Evolutionary conservation across 257 asterid species (phyloP), one percentile per base, ranked within the genome.

Genomic region (Solanum etuberosum): DNA sequence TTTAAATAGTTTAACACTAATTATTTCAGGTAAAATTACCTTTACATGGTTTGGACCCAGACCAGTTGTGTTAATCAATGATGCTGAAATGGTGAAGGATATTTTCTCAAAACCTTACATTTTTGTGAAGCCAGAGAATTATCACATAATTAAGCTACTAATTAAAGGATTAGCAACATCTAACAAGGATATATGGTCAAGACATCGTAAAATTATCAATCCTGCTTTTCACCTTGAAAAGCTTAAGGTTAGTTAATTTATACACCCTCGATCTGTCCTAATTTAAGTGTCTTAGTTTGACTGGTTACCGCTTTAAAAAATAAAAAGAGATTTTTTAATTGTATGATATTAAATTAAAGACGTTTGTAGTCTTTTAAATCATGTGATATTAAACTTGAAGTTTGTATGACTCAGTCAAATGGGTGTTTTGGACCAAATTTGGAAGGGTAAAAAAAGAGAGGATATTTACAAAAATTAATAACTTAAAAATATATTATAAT

Each of bases 201-300:
- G 92, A 87, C 95, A 93, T 43, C 90, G 93, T 40, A 90, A 89
- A 63, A 67, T 91, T 29, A 89, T 94, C 84, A 93, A 90, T 83
- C 93, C 97, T 76, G 95, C 93, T 37, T 94, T 94, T 86, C 94
- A 94, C 37, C 40, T 76, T 0, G 93, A 93, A 29, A 94, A 91
- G 73, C 23, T 94, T 0, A 92, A 93, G 94, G 95, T 91, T 29
- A 21, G 18, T 12, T 72, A 34, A 37, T 43, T 61, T 68, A 43
- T 43, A 43, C 15, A 3, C 16, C 51, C n/a, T n/a, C n/a, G n/a
- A 3, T 42, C 1, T 43, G 16, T 43, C 5, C 15, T 12, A 43
- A 43, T 43, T 43, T 43, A 43, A 43, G 15, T 15, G 1, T 48
- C 2, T 48, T 48, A 15, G 21, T 48, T 1, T 48, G 57, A 15